Evolutionary conservation across 768 basidiomycete genomes (phyloP), one percentile per base, ranked within the genome.

Genomic region (Amanita fuliginea): DNA sequence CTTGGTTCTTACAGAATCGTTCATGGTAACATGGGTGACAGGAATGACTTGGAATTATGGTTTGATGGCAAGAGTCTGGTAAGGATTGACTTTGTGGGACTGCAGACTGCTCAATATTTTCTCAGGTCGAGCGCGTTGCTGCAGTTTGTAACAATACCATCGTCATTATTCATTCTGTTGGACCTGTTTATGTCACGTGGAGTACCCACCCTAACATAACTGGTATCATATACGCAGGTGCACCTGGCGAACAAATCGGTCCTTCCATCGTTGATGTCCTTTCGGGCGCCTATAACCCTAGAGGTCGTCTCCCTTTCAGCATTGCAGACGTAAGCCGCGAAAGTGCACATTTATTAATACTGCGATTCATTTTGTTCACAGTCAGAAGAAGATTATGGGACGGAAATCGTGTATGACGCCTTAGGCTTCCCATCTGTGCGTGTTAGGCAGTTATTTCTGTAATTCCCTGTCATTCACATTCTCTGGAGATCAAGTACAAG

Each of bases 111-210:
- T 66, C 46, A 47, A 61, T 8, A 55, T n/a, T 73, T 48, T 10
- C 19, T 5, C 26, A 71, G 81, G 53, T 71, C 61, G 56, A 72
- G 49, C 62, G 70, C 0, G 81, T 84, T 3, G 88, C 91, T 0
- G 70, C 76, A 4, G 73, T 77, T 0, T 82, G 81, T 63, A 76
- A 68, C 54, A 89, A 89, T 61, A 89, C 86, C 4, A 74, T 93
- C 47, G 92, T 90, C 21, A 76, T 94, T 13, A 67, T 86, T 1
- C 82, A 91, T 63, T 79, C 79, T 6, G 84, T 89, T 28, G 90
- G 90, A 3, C 81, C 84, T 0, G 74, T 86, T 2, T 59, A 77
- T n/a, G 76, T 91, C 63, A 59, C 71, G 6, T 92, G 88, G 87
- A 80, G 80, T 22, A 71, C 74, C 10, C 74, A 92, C 53, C 79